Percentiles rank a stretch among this genome's conserved stretches.
phyloP scores from a whole-genome alignment of 768 basidiomycete genomes.

The Imleria badia region DNA sequence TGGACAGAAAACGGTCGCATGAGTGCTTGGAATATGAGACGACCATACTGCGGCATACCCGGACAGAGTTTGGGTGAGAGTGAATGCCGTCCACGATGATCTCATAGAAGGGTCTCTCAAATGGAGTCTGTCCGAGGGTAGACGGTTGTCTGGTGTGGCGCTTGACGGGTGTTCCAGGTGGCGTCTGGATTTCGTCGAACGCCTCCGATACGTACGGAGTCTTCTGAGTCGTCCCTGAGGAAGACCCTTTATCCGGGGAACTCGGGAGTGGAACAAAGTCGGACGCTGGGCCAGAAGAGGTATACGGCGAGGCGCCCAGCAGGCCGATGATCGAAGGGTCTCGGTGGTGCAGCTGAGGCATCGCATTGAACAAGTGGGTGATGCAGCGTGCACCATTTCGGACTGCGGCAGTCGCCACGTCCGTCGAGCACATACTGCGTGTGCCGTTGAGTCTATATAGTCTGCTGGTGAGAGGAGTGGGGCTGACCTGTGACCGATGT shows the following conservation, averaged over 20 bases:
- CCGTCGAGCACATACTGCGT: conserved; percentile 68
- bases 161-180: conserved; percentile 49
- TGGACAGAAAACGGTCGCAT: conserved; percentile 27
- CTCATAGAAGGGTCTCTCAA: conserved; percentile 79
- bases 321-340: conserved; percentile 92
- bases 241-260: conserved; percentile 14
- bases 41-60: conserved; percentile 47
- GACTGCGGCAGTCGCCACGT: conserved; percentile 70
- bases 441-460: not conserved
- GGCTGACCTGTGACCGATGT: conserved; percentile 83
- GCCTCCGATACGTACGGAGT: conserved; percentile 53
- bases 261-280: conserved; percentile 23
- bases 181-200: conserved; percentile 56
- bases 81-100: conserved; percentile 92
- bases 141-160: conserved; percentile 28
- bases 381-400: conserved; percentile 77
- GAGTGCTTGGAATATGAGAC: not conserved
- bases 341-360: conserved; percentile 87
- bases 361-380: conserved; percentile 92
- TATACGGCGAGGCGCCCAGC: conserved; percentile 71
- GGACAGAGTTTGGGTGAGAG: conserved; percentile 86
- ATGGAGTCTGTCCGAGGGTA: conserved; percentile 43
- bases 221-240: conserved; percentile 12
- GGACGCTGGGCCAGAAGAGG: conserved; percentile 43
- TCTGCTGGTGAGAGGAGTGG: not conserved